Conservation (phyloP, 1,284 basidiomycete genomes). For the Ceratorhiza oryzae-sativae region DNA sequence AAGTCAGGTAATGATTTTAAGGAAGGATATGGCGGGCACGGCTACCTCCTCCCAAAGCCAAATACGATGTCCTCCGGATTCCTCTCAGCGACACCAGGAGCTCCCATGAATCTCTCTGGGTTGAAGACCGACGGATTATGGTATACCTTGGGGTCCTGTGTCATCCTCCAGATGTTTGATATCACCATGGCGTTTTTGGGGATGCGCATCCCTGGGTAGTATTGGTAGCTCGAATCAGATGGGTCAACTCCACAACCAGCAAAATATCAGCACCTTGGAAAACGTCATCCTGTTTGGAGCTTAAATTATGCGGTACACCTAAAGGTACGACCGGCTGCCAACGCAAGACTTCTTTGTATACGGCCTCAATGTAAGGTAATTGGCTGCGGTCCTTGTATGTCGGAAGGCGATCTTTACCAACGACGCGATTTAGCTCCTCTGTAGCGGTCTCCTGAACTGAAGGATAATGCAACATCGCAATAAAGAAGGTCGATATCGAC, state of each 20-base stretch:
- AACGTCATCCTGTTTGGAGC: neutral
- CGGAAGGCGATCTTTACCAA: constrained; percentile 37
- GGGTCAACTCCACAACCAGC: neutral
- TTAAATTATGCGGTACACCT: constrained; percentile 5
- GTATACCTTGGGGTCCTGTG: constrained; percentile 28
- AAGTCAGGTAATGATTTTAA: neutral
- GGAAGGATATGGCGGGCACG: neutral
- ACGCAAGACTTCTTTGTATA: constrained; percentile 38
- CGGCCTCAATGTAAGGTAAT: constrained; percentile 32
- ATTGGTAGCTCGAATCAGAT: neutral
- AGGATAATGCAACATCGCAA: constrained; percentile 40
- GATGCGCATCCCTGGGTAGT: constrained; percentile 26
- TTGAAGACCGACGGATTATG: constrained; percentile 29
- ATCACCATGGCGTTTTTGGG: constrained; percentile 30
- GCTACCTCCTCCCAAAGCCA: constrained; percentile 30
- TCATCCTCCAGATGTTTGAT: constrained; percentile 38
- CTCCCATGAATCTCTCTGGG: constrained; percentile 39
- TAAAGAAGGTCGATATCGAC: constrained; percentile 27
- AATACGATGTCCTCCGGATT: constrained; percentile 21
- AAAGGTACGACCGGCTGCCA: constrained; percentile 25
- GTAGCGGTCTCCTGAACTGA: constrained; percentile 25
- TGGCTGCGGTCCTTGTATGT: constrained; percentile 18
- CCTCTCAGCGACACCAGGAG: neutral
- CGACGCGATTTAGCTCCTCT: constrained; percentile 30
- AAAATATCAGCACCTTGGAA: neutral